Evolutionary conservation across 2,329 filamentous ascomycete genomes (phyloP), one percentile per base, ranked within the genome.

Genomic region (Sporothrix brasiliensis): DNA sequence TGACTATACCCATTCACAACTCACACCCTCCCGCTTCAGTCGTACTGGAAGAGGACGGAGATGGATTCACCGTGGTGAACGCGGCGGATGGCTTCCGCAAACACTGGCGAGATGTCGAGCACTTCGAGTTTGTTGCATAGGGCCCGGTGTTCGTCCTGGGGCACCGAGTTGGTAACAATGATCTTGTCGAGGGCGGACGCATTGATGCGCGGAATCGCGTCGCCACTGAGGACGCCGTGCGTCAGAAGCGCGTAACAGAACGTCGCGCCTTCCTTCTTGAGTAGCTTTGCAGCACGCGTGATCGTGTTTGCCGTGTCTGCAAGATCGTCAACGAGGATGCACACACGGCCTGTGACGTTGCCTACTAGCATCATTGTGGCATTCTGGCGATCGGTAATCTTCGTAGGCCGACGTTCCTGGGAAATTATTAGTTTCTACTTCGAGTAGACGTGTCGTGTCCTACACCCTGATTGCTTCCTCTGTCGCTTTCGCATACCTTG

Each of bases 1-100:
- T 24, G 39, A 34, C 39, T 47, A 27, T 21, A 21, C 58, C 39
- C n/a, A 47, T 19, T 30, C 41, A 30, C 60, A 27, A 30, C 66
- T 67, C 65, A n/a, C 50, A 19, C 3, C 39, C 50, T 19, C 65
- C 60, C 30, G n/a, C 52, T 44, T 69, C 76, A 93, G 79, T 92
- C 91, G 80, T 92, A 91, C 78, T 93, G 91, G 81, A 99, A 99
- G 67, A 99, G 86, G 72, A 95, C 92, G 79, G 93, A 97, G 81
- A 99, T 97, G 77, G 93, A 97, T 83, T 99, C 95, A 77, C 95
- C 95, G 80, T 98, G 94, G 81, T 99, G 95, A 71, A 98, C 94
- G 73, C 95, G 89, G 73, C 95, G 91, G 76, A 98, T 97, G 67
- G 95, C 92, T 86, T 98, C 94, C 72, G 92, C 94, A 79, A 98